These are phyloP conservation scores for Backusella morwellensis DNA, from an alignment of 192 early-diverging fungal species.

Conservation along the genomic window DNA sequence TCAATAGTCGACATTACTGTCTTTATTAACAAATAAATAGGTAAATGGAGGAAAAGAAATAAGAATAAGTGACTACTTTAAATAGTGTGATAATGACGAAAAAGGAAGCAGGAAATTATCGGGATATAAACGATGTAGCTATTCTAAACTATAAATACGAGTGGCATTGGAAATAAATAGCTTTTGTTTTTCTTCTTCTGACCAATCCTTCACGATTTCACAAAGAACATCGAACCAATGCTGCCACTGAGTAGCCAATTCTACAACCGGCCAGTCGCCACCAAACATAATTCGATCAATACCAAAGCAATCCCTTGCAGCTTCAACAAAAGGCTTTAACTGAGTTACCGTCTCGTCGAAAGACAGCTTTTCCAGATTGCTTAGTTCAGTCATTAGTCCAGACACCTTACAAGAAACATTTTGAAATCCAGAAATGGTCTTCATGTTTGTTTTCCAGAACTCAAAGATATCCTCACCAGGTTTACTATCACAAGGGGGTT, in stretches of 20 bases:
- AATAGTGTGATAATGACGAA: neutral
- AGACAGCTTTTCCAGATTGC: neutral
- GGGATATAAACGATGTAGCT: neutral
- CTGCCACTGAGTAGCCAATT: conserved; percentile 18
- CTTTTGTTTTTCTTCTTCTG: conserved; percentile 23
- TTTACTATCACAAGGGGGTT: conserved; percentile 25
- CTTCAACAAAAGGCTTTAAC: conserved; percentile 26
- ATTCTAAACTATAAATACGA: neutral
- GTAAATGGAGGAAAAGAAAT: neutral
- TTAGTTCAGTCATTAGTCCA: conserved; percentile 26
- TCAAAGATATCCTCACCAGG: conserved; percentile 25
- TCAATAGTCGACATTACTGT: neutral
- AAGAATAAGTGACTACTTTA: neutral
- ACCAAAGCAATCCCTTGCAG: conserved; percentile 25
- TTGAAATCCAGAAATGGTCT: conserved; percentile 11
- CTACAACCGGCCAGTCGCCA: conserved; percentile 33
- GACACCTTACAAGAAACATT: conserved; percentile 35
- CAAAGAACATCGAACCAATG: conserved; percentile 25
- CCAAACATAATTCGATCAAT: conserved; percentile 32
- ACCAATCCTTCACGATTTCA: conserved; percentile 17
- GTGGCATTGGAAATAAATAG: conserved; percentile 29
- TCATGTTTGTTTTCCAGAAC: conserved; percentile 19
- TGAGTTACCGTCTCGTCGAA: conserved; percentile 7
- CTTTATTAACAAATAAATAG: neutral
- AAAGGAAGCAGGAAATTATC: neutral